phyloP scores from a whole-genome alignment of 2,329 filamentous ascomycete genomes.

The Fusarium graminum region DNA sequence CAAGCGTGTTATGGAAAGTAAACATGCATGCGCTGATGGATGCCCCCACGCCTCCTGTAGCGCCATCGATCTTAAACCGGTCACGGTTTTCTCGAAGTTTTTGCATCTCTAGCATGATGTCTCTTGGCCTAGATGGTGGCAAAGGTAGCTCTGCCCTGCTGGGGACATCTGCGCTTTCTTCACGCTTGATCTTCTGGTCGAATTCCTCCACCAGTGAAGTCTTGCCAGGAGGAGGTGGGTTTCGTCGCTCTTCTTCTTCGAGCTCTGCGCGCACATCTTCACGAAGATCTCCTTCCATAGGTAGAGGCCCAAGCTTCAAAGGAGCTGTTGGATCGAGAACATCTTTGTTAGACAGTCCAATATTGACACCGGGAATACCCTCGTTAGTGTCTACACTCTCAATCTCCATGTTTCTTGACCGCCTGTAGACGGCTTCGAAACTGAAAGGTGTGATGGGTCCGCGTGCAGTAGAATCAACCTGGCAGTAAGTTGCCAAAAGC shows the following conservation, averaged over 20 bases:
- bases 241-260: conserved; percentile 83
- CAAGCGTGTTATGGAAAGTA: conserved; percentile 96
- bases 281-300: conserved; percentile 84
- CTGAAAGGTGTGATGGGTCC: conserved; percentile 74
- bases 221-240: conserved; percentile 78
- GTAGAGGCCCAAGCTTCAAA: conserved; percentile 83
- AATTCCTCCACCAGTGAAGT: conserved; percentile 87
- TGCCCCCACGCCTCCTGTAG: conserved; percentile 85
- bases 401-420: conserved; percentile 70
- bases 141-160: conserved; percentile 83
- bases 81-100: conserved; percentile 94
- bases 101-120: conserved; percentile 94
- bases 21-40: conserved; percentile 95
- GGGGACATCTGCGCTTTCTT: conserved; percentile 88
- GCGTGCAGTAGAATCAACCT: conserved; percentile 69
- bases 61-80: conserved; percentile 86
- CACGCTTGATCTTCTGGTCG: conserved; percentile 87
- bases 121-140: conserved; percentile 87
- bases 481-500: conserved; percentile 74
- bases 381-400: conserved; percentile 74
- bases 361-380: conserved; percentile 73
- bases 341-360: conserved; percentile 72
- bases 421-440: conserved; percentile 70
- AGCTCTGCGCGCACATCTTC: conserved; percentile 90
- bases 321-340: conserved; percentile 67